phyloP scores from a whole-genome alignment of 805 yeast species.

The Gaillardinia entomophila region DNA sequence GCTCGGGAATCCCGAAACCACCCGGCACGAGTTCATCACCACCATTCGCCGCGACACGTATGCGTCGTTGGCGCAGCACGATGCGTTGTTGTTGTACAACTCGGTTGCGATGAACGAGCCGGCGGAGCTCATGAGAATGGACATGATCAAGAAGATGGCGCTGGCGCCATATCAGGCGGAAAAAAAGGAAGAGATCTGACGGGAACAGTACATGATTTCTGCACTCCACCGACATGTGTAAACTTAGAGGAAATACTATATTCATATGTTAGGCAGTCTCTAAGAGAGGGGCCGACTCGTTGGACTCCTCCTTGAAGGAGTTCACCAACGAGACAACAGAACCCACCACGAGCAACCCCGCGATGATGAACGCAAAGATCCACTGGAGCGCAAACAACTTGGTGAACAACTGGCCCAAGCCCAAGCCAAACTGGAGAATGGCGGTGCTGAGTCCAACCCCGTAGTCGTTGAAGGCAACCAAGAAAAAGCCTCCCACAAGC shows the following conservation, averaged over 20 bases:
- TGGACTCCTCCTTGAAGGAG: slow-evolving; percentile 8
- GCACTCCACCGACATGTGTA: too few relatives aligned
- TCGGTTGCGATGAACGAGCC: slow-evolving; percentile 46
- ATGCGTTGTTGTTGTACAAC: slow-evolving; percentile 46
- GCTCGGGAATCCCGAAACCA: slow-evolving; percentile 68
- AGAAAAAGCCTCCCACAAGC: slow-evolving; percentile 53
- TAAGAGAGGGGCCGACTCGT: slow-evolving; percentile 36
- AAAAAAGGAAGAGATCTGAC: background rate
- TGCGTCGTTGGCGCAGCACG: slow-evolving; percentile 57
- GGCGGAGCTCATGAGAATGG: slow-evolving; percentile 21
- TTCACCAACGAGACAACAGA: slow-evolving; percentile 42
- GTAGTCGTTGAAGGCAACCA: slow-evolving; percentile 64
- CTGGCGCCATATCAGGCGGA: too few relatives aligned
- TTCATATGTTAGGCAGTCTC: slow-evolving; percentile 6
- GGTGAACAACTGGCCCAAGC: slow-evolving; percentile 62
- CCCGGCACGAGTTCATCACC: slow-evolving; percentile 60
- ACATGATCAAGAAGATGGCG: slow-evolving; percentile 31
- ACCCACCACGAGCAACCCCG: slow-evolving; percentile 49
- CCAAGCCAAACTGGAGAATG: slow-evolving; percentile 59
- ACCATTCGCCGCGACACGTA: slow-evolving; percentile 66
- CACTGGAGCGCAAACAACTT: slow-evolving; percentile 76
- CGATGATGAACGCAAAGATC: slow-evolving; percentile 72
- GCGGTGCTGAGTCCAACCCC: slow-evolving; percentile 57
- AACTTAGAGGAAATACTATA: too few relatives aligned
- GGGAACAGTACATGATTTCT: too few relatives aligned